phyloP scores from a whole-genome alignment of 2,329 filamentous ascomycete species.

The Gyromitra esculenta region DNA sequence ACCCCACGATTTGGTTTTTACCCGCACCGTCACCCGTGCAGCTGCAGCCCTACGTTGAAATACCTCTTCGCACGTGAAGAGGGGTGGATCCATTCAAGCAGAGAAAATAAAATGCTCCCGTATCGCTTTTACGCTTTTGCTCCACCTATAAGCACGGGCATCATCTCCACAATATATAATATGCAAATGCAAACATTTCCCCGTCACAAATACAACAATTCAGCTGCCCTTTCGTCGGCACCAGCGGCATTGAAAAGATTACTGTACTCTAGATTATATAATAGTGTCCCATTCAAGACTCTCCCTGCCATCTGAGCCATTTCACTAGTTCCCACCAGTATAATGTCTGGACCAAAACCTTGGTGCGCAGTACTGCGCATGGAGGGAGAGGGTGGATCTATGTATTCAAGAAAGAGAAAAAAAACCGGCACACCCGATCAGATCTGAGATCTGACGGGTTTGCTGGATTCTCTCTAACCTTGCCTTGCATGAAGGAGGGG shows the following conservation, averaged over 20 bases:
- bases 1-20: slow-evolving; percentile 19
- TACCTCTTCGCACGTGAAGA: slow-evolving; percentile 19
- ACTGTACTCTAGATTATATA: not conserved
- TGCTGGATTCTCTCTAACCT: slow-evolving; percentile 7
- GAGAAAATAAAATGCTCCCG: not conserved
- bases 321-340: not conserved
- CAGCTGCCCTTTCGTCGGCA: not conserved
- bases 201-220: slow-evolving; percentile 3
- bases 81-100: not conserved
- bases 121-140: slow-evolving; percentile 9
- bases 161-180: not conserved
- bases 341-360: not conserved
- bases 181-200: not conserved
- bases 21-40: slow-evolving; percentile 42
- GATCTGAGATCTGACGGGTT: slow-evolving; percentile 35
- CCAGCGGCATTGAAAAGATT: not conserved
- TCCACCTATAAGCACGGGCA: not conserved
- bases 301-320: not conserved
- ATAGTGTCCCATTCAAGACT: not conserved
- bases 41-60: slow-evolving; percentile 41
- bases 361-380: not conserved
- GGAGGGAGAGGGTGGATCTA: too few relatives aligned
- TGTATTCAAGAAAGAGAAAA: not conserved
- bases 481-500: not conserved
- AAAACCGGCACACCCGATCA: slow-evolving; percentile 7